phyloP scores from a whole-genome alignment of 2,329 filamentous ascomycete species.

The Arachnopeziza araneosa region DNA sequence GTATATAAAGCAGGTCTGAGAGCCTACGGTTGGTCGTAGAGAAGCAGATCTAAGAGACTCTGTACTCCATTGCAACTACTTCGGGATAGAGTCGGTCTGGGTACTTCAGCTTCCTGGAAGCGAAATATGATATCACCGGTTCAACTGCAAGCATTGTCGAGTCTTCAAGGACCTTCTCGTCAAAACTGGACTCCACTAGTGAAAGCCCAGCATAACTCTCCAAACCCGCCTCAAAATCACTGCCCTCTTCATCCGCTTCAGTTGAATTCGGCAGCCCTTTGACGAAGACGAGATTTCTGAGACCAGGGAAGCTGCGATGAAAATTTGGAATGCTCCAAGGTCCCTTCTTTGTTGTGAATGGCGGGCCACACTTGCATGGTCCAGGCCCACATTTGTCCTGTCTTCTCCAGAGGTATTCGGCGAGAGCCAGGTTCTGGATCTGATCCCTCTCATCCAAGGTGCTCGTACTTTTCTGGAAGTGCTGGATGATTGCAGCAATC shows the following conservation, averaged over 20 bases:
- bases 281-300: conserved; percentile 3
- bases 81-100: background rate
- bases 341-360: background rate
- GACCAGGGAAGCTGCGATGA: conserved; percentile 1
- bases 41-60: background rate
- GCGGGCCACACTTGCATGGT: background rate
- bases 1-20: no score
- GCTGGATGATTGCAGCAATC: background rate
- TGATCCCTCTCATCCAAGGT: conserved; percentile 1
- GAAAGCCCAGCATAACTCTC: background rate
- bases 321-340: background rate
- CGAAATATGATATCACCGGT: background rate
- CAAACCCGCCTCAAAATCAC: background rate
- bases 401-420: conserved; percentile 3
- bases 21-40: background rate
- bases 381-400: background rate
- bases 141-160: background rate
- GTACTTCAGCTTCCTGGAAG: background rate
- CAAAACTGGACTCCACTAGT: background rate
- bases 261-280: background rate
- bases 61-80: background rate
- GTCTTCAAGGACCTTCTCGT: background rate
- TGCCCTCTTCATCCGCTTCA: background rate
- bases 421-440: conserved; percentile 7
- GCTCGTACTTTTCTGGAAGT: background rate